A percentile compares a stretch with the other conserved stretches of the same genome.
Evolutionary conservation across 306 rosid species (phyloP).

Genomic region (Fagus sylvatica): DNA sequence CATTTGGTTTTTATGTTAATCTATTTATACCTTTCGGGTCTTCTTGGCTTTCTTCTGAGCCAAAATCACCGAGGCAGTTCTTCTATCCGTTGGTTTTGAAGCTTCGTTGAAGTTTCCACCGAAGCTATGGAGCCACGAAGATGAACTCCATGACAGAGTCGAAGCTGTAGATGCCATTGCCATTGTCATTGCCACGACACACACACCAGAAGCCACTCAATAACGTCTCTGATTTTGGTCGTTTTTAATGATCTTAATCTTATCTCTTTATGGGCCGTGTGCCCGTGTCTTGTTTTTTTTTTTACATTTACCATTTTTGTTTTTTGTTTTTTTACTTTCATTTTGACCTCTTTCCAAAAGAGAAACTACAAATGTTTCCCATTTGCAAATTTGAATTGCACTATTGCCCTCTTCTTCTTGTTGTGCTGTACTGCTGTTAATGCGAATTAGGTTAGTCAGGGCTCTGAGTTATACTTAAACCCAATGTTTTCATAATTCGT

Average conservation of each 20-base stretch:
- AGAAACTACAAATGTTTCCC: too few species aligned
- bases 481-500: too few species aligned
- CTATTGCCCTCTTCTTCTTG: too few species aligned
- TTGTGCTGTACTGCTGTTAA: too few species aligned
- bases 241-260: too few species aligned
- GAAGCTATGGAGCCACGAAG: slow-evolving; percentile 45
- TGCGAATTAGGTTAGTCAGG: too few species aligned
- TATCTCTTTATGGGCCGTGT: neutral
- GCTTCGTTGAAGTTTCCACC: slow-evolving; percentile 40
- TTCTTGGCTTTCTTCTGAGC: slow-evolving; percentile 84
- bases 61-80: slow-evolving; percentile 36
- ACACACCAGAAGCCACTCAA: neutral
- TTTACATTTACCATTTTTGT: slow-evolving; percentile 21
- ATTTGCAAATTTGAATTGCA: too few species aligned
- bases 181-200: neutral
- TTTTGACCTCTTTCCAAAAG: too few species aligned
- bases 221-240: neutral
- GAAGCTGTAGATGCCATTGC: slow-evolving; percentile 65
- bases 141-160: slow-evolving; percentile 67
- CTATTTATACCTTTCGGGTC: slow-evolving; percentile 61
- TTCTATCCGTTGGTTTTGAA: slow-evolving; percentile 35
- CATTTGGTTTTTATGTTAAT: neutral
- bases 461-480: too few species aligned
- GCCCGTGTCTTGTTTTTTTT: neutral
- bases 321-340: neutral